These are phyloP conservation scores for Coniella vitis DNA, from an alignment of 2,329 filamentous ascomycete species.

Conservation along the genomic window DNA sequence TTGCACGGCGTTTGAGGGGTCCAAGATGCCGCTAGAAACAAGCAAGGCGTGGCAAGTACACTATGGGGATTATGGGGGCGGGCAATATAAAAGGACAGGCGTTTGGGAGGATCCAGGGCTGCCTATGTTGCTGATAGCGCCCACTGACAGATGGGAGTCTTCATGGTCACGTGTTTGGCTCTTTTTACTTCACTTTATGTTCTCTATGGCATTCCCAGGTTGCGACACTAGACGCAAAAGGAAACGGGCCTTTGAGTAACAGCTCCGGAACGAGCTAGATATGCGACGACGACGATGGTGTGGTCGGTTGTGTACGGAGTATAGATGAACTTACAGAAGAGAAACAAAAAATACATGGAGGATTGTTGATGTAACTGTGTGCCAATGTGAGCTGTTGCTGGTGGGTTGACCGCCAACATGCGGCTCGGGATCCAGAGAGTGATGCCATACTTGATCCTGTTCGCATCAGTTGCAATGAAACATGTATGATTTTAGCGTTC, in stretches of 20 bases:
- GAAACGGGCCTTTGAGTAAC: not conserved
- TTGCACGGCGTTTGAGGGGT: constrained; percentile 12
- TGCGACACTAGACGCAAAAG: not conserved
- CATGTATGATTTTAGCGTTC: no score
- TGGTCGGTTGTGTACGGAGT: constrained; percentile 11
- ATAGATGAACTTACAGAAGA: constrained; percentile 15
- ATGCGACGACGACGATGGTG: not conserved
- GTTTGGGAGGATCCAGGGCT: not conserved
- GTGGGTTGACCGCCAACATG: no score
- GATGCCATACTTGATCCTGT: no score
- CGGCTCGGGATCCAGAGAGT: no score
- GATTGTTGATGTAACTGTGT: constrained; percentile 3
- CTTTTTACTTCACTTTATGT: not conserved
- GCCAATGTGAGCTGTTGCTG: no score
- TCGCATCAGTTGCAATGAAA: no score
- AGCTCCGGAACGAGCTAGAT: constrained; percentile 3
- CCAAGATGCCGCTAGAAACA: constrained; percentile 1
- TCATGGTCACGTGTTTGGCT: constrained; percentile 3
- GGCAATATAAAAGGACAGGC: constrained; percentile 6
- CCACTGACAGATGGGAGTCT: not conserved
- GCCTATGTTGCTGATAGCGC: not conserved
- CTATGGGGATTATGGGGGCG: not conserved
- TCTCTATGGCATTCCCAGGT: not conserved
- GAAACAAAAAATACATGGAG: not conserved
- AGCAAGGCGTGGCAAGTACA: not conserved